Percentiles rank a stretch among this genome's conserved stretches.
These are phyloP conservation scores for Venturia effusa DNA, from an alignment of 2,329 filamentous ascomycete genomes.

Conservation along the genomic window DNA sequence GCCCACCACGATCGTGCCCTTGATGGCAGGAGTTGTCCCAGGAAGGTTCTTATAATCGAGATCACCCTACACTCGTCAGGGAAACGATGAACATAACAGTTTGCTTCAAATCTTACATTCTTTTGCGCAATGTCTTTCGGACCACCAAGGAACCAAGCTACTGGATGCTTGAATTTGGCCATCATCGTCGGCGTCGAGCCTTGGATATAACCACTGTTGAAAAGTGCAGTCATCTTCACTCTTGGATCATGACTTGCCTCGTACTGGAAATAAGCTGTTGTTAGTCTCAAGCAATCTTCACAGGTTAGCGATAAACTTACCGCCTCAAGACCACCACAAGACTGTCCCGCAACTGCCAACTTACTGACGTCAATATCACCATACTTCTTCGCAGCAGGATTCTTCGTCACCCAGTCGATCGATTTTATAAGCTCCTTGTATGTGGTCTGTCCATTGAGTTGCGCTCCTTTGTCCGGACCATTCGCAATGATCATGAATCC, in stretches of 20 bases:
- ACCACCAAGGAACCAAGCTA: constrained; percentile 11
- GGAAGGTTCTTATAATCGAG: constrained; percentile 8
- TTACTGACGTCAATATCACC: constrained; percentile 9
- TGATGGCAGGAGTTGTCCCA: constrained; percentile 2
- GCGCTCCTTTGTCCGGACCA: neutral
- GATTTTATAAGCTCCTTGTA: constrained; percentile 9
- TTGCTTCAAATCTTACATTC: neutral
- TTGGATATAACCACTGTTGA: constrained; percentile 10
- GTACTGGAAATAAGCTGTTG: neutral
- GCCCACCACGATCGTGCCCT: constrained; percentile 6
- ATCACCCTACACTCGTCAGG: neutral
- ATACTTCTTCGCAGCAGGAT: constrained; percentile 6
- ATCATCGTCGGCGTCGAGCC: neutral
- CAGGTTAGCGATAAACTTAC: neutral
- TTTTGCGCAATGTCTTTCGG: constrained; percentile 7
- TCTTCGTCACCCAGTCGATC: constrained; percentile 6
- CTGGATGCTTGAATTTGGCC: constrained; percentile 3
- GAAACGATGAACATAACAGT: neutral
- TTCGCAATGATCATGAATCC: constrained; percentile 10
- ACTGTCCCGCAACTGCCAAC: constrained; percentile 10
- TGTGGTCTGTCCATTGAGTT: neutral
- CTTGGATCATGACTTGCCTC: constrained; percentile 1
- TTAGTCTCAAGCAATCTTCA: neutral
- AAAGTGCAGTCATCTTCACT: constrained; percentile 8
- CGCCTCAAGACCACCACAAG: constrained; percentile 11